Percentiles rank a stretch among this genome's conserved stretches.
Evolutionary conservation across 345 rosid genomes (phyloP).

Genomic region (Eucalyptus camaldulensis): DNA sequence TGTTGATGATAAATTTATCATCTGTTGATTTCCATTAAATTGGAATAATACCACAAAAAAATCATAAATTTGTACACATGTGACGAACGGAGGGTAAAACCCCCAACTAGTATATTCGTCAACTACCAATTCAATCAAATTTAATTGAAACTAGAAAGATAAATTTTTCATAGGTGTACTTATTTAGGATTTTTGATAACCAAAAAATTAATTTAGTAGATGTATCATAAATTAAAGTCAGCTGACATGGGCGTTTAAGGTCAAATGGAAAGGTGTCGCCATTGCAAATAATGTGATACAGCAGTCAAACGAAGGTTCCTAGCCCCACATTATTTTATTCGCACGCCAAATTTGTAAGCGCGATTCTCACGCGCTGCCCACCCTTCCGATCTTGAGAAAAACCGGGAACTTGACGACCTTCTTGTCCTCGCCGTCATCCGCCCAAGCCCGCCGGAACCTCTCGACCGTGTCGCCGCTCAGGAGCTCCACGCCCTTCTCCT

Average conservation of each 20-base stretch:
- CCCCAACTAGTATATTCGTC: rapidly evolving
- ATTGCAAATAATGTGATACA: too few relatives aligned
- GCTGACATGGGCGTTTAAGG: too few relatives aligned
- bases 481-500: constrained; percentile 51
- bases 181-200: too few relatives aligned
- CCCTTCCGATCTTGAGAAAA: constrained; percentile 54
- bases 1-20: too few relatives aligned
- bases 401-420: constrained; percentile 48
- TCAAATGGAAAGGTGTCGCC: too few relatives aligned
- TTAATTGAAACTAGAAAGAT: too few relatives aligned
- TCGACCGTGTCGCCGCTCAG: constrained; percentile 18
- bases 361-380: constrained; percentile 5
- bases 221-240: too few relatives aligned
- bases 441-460: constrained; percentile 44
- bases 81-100: rapidly evolving
- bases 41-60: rapidly evolving
- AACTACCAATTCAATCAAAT: too few relatives aligned
- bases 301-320: not conserved
- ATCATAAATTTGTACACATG: rapidly evolving
- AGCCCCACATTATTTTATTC: not conserved
- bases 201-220: too few relatives aligned
- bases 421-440: constrained; percentile 14
- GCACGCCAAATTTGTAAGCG: not conserved
- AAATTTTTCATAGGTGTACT: too few relatives aligned
- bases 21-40: rapidly evolving